These are phyloP conservation scores for Sarocladium brachiariae DNA, from an alignment of 2,329 filamentous ascomycete genomes.

Conservation along the genomic window DNA sequence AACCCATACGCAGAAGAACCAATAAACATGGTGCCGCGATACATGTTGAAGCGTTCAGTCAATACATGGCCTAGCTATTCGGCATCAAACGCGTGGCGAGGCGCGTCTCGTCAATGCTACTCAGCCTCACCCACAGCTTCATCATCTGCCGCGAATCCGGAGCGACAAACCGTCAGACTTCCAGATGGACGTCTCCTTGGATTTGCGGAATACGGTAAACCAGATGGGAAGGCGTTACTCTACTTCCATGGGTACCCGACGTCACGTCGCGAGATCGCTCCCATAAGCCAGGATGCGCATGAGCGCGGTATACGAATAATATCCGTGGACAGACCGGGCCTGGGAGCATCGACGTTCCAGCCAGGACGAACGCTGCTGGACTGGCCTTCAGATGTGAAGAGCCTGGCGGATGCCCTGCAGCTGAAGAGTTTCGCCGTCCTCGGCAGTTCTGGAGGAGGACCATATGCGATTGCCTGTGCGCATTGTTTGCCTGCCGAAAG, in stretches of 20 bases:
- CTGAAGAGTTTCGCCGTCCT: conserved; percentile 25
- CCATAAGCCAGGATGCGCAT: conserved; percentile 19
- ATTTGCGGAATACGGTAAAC: conserved; percentile 31
- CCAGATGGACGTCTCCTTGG: conserved; percentile 33
- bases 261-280: conserved; percentile 30
- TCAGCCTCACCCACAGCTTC: not conserved
- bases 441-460: conserved; percentile 28
- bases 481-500: conserved; percentile 18
- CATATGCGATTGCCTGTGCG: conserved; percentile 29
- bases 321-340: conserved; percentile 34
- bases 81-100: not conserved
- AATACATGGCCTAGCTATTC: not conserved
- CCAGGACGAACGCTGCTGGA: conserved; percentile 24
- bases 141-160: not conserved
- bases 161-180: conserved; percentile 24
- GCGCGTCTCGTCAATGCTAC: not conserved
- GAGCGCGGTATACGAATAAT: conserved; percentile 26
- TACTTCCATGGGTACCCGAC: conserved; percentile 37
- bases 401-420: conserved; percentile 19
- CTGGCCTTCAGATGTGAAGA: conserved; percentile 27
- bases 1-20: not conserved
- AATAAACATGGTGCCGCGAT: not conserved
- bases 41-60: not conserved
- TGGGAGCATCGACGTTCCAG: conserved; percentile 31
- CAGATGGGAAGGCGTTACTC: conserved; percentile 25